These are phyloP conservation scores for Colletotrichum navitas DNA, from an alignment of 2,329 filamentous ascomycete genomes.

Conservation along the genomic window DNA sequence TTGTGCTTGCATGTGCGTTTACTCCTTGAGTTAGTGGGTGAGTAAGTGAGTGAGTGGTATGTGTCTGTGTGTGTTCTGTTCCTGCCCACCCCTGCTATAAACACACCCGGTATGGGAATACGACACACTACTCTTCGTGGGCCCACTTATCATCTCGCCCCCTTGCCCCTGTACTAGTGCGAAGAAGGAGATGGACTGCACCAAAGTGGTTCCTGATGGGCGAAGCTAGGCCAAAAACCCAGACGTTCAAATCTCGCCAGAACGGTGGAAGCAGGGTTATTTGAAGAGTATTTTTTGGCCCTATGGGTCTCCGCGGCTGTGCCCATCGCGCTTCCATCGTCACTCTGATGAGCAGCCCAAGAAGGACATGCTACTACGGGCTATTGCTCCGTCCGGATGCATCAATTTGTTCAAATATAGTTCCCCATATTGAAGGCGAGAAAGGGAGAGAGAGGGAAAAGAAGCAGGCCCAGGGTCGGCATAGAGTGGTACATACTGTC, in stretches of 20 bases:
- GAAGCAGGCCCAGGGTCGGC: conserved; percentile 21
- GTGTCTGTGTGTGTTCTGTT: background rate
- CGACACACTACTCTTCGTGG: background rate
- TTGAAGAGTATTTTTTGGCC: conserved; percentile 26
- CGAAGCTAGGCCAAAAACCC: conserved; percentile 43
- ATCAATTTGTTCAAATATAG: conserved; percentile 2
- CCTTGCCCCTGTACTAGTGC: conserved; percentile 38
- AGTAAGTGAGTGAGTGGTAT: background rate
- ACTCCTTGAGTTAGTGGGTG: background rate
- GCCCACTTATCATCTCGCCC: conserved; percentile 33
- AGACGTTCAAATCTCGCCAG: conserved; percentile 48
- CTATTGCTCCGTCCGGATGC: conserved; percentile 1
- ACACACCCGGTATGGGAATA: conserved; percentile 1
- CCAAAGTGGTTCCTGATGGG: conserved; percentile 40
- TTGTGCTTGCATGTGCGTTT: background rate
- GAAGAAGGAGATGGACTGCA: conserved; percentile 33
- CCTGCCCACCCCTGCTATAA: background rate
- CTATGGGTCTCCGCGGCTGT: conserved; percentile 15
- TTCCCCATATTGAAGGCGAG: background rate
- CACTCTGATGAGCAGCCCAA: conserved; percentile 11
- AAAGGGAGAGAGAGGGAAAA: background rate
- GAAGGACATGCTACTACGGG: background rate
- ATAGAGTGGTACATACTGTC: background rate
- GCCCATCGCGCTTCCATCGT: conserved; percentile 24
- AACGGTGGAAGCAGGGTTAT: conserved; percentile 38